These are phyloP conservation scores for Nannochloropsis salina DNA, from an alignment of 108 stramenopile species.

Conservation along the genomic window DNA sequence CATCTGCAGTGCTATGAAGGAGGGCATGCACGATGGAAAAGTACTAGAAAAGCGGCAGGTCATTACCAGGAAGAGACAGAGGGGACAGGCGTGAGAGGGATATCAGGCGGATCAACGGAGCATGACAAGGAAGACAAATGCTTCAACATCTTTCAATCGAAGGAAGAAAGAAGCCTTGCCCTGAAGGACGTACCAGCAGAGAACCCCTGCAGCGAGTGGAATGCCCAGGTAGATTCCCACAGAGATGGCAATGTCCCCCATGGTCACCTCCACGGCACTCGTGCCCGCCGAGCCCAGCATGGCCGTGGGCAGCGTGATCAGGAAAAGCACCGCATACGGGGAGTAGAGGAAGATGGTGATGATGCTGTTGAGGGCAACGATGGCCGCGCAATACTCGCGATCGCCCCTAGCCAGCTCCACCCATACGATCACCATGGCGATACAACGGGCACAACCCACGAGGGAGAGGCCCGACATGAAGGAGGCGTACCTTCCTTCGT, in stretches of 20 bases:
- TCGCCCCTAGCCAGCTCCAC: neutral
- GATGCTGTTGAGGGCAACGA: constrained; percentile 1
- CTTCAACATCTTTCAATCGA: neutral
- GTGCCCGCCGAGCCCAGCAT: neutral
- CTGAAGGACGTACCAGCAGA: neutral
- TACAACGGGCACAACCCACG: neutral
- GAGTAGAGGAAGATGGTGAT: neutral
- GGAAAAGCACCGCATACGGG: neutral
- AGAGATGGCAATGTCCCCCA: neutral
- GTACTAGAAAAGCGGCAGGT: neutral
- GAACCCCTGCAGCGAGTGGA: constrained; percentile 6
- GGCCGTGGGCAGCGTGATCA: neutral
- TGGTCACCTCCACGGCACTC: neutral
- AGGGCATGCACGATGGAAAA: no score
- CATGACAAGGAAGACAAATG: neutral
- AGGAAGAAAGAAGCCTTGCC: neutral
- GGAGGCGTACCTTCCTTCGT: neutral
- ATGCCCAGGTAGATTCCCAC: constrained; percentile 21
- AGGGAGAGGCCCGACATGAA: constrained; percentile 12
- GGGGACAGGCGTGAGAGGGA: neutral
- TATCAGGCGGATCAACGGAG: neutral
- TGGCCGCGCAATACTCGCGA: constrained; percentile 14
- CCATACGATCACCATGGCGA: constrained; percentile 22
- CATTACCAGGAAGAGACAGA: neutral
- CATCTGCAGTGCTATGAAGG: no score